Conservation (phyloP, 2,329 filamentous ascomycete species). For the Sclerotinia nivalis region DNA sequence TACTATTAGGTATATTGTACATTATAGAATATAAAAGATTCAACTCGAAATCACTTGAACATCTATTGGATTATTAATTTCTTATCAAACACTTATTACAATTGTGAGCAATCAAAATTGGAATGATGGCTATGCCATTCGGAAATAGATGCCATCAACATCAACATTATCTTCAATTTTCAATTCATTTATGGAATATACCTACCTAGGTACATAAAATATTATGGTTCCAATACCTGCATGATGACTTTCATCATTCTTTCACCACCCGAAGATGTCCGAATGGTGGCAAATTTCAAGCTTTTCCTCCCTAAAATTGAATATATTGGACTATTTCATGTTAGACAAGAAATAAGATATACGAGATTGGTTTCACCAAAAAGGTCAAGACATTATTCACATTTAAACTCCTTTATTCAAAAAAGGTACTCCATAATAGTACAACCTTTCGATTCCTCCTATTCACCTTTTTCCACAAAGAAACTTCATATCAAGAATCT, state of each 20-base stretch:
- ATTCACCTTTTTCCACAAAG: constrained; percentile 1
- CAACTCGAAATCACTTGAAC: not conserved
- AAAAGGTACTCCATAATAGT: not conserved
- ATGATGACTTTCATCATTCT: not conserved
- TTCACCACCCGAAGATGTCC: constrained; percentile 3
- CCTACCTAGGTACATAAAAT: not conserved
- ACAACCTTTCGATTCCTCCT: not conserved
- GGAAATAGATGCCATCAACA: not conserved
- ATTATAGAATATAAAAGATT: not conserved
- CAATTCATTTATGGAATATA: not conserved
- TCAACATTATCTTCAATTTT: not conserved
- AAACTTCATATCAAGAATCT: not conserved
- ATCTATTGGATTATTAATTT: not conserved
- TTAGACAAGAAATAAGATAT: not conserved
- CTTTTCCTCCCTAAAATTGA: not conserved
- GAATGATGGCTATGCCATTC: not conserved
- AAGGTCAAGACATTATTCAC: not conserved
- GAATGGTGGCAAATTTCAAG: constrained; percentile 5
- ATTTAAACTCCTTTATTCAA: not conserved
- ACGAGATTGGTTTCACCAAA: not conserved
- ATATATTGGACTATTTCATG: not conserved
- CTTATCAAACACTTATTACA: too few species aligned
- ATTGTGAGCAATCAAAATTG: not conserved
- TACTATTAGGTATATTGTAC: not conserved
- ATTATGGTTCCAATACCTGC: not conserved